Conservation (phyloP, 2,329 filamentous ascomycete genomes). For the Penicillium sp. region DNA sequence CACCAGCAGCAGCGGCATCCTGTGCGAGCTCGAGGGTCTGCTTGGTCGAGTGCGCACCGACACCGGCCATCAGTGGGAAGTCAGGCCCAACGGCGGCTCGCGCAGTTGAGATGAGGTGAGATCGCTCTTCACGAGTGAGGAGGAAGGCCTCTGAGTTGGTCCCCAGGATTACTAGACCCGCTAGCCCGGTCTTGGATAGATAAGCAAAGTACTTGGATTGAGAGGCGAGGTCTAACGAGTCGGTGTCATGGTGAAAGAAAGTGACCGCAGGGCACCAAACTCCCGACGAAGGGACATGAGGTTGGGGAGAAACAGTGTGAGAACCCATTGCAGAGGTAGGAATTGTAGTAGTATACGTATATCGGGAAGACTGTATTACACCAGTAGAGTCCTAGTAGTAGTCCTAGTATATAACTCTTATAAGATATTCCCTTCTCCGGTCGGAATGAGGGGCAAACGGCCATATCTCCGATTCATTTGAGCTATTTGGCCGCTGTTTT, state of each 20-base stretch:
- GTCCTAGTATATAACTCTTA: background rate
- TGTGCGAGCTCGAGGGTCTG: constrained; percentile 60
- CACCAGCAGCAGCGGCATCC: constrained; percentile 60
- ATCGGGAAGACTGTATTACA: background rate
- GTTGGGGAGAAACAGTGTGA: constrained; percentile 13
- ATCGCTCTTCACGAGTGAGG: constrained; percentile 58
- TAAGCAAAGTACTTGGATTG: constrained; percentile 54
- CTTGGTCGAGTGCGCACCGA: constrained; percentile 62
- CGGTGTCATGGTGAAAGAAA: constrained; percentile 52
- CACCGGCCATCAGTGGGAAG: constrained; percentile 62
- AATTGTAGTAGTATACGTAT: background rate
- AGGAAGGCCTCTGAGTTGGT: constrained; percentile 58
- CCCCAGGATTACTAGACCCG: constrained; percentile 54
- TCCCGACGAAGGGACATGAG: constrained; percentile 28
- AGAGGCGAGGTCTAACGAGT: constrained; percentile 48
- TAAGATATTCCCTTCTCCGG: background rate
- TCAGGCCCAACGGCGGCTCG: constrained; percentile 51
- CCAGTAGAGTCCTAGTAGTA: background rate
- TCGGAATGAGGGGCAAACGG: constrained; percentile 8
- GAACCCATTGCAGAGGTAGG: constrained; percentile 13
- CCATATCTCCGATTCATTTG: background rate
- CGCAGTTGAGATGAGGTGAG: constrained; percentile 56
- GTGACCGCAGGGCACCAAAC: constrained; percentile 56
- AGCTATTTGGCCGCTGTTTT: constrained; percentile 1
- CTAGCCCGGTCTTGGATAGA: constrained; percentile 50